Base-by-base conservation (phyloP, 768 basidiomycete species). In the Lanmaoa rubissima region DNA sequence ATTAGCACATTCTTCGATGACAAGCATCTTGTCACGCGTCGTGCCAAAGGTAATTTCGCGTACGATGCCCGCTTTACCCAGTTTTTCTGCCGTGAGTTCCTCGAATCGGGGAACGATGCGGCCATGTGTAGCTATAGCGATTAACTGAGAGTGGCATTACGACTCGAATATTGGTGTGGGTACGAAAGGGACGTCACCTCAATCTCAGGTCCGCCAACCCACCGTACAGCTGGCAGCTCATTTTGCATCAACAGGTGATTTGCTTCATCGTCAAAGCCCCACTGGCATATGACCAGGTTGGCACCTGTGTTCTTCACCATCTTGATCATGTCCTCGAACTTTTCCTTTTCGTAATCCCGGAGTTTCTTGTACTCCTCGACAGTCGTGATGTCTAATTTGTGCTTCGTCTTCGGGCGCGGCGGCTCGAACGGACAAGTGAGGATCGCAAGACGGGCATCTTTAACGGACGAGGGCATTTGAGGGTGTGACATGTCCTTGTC, bases 401-500 rank as follows among this genome's bases (percentile, higher is more conserved):
- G 97, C 77, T 99, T 99, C 12, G 97, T 99, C 80, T 98, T 99
- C 39, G 97, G 97, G 24, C 97, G 88, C 3, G 97, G 97, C 17
- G 97, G 97, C 71, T 99, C 97, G 71, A 99, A 99, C 21, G 97
- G 94, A 74, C 97, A 99, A 43, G 97, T 99, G 44, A 99, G 83
- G 74, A 99, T 98, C 14, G 96, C 97, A 53, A 99, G 79, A 57
- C 86, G 87, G 52, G 97, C 97, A 71, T 98, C 91, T 62, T 80
- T 82, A 64, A 99, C 87, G 36, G 77, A 79, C 56, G 83, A 86
- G 10, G 96, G 96, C 97, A 99, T 99, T 74, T 97, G 94, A 5
- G 96, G 90, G 69, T 99, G 97, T 13, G 94, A 98, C 90, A 99
- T 96, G 76, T 99, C 96, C 76, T 99, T 99, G 86, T 99, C 97